These are phyloP conservation scores for Firmiana major DNA, from an alignment of 345 rosid genomes.

Conservation along the genomic window DNA sequence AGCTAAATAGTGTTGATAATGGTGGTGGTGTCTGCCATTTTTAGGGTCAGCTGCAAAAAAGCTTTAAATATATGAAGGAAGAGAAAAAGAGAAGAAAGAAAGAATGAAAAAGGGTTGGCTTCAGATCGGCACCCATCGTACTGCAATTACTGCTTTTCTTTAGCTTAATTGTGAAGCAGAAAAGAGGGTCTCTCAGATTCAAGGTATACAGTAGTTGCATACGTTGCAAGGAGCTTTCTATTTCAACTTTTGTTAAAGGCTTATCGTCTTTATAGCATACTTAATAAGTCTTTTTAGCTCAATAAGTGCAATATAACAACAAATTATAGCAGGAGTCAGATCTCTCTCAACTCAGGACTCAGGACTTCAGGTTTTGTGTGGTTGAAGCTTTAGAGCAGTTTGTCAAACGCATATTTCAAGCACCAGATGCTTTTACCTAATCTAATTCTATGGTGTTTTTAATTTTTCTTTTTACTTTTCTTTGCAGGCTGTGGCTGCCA, in stretches of 20 bases:
- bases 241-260: constrained; percentile 19
- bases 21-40: constrained; percentile 31
- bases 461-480: constrained; percentile 26
- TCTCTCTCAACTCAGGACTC: background rate
- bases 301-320: constrained; percentile 4
- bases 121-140: constrained; percentile 28
- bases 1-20: constrained; percentile 10
- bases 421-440: constrained; percentile 27
- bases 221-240: background rate
- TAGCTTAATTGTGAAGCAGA: constrained; percentile 30
- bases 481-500: constrained; percentile 50
- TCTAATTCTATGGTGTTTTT: background rate
- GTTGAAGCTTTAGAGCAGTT: background rate
- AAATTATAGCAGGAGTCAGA: constrained; percentile 11
- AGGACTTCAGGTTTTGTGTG: background rate
- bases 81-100: background rate
- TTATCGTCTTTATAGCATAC: constrained; percentile 22
- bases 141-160: constrained; percentile 22
- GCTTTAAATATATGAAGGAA: constrained; percentile 23
- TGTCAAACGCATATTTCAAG: constrained; percentile 13
- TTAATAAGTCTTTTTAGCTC: background rate
- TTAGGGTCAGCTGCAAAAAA: constrained; percentile 29
- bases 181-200: constrained; percentile 15
- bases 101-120: constrained; percentile 1
- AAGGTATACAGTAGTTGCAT: background rate